These are phyloP conservation scores for Saccharomycopsis schoenii DNA, from an alignment of 805 yeast species.

Conservation along the genomic window DNA sequence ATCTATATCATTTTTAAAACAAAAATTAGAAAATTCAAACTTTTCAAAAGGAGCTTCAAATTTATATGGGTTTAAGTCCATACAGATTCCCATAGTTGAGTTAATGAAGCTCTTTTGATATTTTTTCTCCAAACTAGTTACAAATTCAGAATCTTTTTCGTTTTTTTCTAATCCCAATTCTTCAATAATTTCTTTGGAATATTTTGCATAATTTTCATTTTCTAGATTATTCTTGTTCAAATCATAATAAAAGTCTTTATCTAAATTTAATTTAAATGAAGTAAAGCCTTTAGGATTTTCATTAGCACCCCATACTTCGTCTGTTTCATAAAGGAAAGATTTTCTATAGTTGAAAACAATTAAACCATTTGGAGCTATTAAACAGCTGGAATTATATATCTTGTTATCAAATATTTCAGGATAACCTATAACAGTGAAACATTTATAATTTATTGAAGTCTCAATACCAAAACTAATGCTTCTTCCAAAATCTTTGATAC, in stretches of 20 bases:
- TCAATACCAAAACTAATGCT: constrained; percentile 41
- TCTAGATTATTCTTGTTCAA: neutral
- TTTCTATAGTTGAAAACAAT: constrained; percentile 63
- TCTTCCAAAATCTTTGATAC: constrained; percentile 19
- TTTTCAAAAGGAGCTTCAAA: constrained; percentile 69
- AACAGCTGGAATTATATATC: constrained; percentile 63
- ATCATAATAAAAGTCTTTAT: constrained; percentile 16
- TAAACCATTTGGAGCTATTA: constrained; percentile 50
- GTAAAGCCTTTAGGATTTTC: constrained; percentile 59
- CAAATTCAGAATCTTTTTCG: constrained; percentile 16
- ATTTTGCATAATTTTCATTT: neutral
- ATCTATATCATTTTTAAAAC: constrained; percentile 37
- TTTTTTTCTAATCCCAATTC: neutral
- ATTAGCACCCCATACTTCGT: constrained; percentile 67
- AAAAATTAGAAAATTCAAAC: constrained; percentile 59
- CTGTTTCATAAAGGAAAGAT: constrained; percentile 67
- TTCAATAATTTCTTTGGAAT: neutral
- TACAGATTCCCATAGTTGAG: constrained; percentile 75
- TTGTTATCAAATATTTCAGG: constrained; percentile 42
- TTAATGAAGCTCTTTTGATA: constrained; percentile 24
- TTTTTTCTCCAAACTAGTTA: constrained; percentile 13
- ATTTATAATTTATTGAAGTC: constrained; percentile 37
- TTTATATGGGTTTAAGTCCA: constrained; percentile 86
- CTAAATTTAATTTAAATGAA: constrained; percentile 35
- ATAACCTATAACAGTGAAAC: constrained; percentile 72